Evolutionary conservation across 2,329 filamentous ascomycete species (phyloP).

Genomic region (Arthrocladium fulminans): DNA sequence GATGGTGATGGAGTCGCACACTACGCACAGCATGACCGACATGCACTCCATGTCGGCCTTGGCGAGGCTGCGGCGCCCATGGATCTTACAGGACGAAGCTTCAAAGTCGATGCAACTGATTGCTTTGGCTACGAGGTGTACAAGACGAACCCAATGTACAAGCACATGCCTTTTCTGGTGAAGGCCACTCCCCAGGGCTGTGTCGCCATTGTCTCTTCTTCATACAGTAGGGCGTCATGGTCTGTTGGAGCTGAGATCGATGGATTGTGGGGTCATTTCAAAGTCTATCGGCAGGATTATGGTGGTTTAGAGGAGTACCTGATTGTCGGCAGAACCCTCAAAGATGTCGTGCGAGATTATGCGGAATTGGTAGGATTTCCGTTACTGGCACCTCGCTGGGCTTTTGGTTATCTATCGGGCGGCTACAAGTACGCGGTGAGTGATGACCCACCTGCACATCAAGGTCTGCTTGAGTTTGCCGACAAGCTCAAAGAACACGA

Average conservation of each 20-base stretch:
- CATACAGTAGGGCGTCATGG: conserved; percentile 55
- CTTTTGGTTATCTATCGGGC: conserved; percentile 63
- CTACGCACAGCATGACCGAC: conserved; percentile 54
- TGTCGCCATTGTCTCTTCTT: conserved; percentile 59
- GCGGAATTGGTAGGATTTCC: conserved; percentile 61
- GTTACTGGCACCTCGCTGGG: conserved; percentile 59
- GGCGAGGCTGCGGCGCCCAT: conserved; percentile 67
- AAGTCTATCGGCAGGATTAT: conserved; percentile 63
- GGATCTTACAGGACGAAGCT: conserved; percentile 59
- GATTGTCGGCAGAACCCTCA: conserved; percentile 56
- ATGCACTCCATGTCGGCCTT: conserved; percentile 59
- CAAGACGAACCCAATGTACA: conserved; percentile 63
- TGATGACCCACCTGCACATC: conserved; percentile 46
- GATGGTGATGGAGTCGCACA: conserved; percentile 56
- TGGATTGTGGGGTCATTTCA: conserved; percentile 66
- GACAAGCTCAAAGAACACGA: conserved; percentile 54
- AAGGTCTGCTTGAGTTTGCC: conserved; percentile 54
- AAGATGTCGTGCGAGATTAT: conserved; percentile 57
- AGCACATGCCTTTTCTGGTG: conserved; percentile 65
- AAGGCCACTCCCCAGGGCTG: conserved; percentile 57
- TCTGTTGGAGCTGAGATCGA: conserved; percentile 64
- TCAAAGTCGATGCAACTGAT: conserved; percentile 60
- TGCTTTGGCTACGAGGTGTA: conserved; percentile 66
- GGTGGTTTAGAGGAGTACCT: conserved; percentile 65
- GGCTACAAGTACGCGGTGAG: conserved; percentile 55